Conservation (phyloP, 805 yeast species). For the Candida ovalis region DNA sequence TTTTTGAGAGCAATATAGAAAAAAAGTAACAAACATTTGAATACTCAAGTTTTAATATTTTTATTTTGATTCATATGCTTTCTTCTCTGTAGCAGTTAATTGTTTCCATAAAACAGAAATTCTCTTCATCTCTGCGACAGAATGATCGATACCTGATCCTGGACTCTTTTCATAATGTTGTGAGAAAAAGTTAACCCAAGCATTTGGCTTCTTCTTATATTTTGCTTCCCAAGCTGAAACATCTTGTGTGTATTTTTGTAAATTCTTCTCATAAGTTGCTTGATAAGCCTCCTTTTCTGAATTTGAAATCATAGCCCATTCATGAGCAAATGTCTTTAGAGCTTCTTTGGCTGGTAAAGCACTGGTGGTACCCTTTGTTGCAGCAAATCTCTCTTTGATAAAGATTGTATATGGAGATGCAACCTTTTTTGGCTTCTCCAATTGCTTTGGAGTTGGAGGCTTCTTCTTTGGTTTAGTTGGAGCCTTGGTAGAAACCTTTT, state of each 20-base stretch:
- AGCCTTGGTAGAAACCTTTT: slow-evolving; percentile 5
- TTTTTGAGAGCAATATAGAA: neutral
- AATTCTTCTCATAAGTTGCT: slow-evolving; percentile 2
- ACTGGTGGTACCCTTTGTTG: slow-evolving; percentile 1
- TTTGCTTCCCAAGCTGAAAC: slow-evolving; percentile 25
- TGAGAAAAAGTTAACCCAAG: slow-evolving; percentile 22
- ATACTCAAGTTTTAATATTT: neutral
- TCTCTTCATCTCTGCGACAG: slow-evolving; percentile 15
- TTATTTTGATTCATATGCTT: slow-evolving; percentile 15
- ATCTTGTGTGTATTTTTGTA: slow-evolving; percentile 9
- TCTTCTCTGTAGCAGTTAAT: slow-evolving; percentile 21
- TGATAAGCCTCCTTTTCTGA: slow-evolving; percentile 15
- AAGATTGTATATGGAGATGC: slow-evolving; percentile 14
- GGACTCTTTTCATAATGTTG: slow-evolving; percentile 11
- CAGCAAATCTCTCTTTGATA: slow-evolving; percentile 12
- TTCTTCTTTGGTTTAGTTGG: slow-evolving; percentile 3
- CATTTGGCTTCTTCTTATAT: slow-evolving; percentile 18
- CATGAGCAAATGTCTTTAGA: slow-evolving; percentile 13
- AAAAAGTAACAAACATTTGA: neutral
- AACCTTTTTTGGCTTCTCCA: slow-evolving; percentile 24
- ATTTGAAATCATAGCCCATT: slow-evolving; percentile 21
- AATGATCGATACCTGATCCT: slow-evolving; percentile 12
- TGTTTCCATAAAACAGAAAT: slow-evolving; percentile 21
- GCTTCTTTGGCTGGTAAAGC: slow-evolving; percentile 5
- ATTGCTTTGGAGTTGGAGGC: slow-evolving; percentile 1